These are phyloP conservation scores for Saccharomyces cerevisiae DNA, from an alignment of 805 yeast species.

Conservation along the genomic window DNA sequence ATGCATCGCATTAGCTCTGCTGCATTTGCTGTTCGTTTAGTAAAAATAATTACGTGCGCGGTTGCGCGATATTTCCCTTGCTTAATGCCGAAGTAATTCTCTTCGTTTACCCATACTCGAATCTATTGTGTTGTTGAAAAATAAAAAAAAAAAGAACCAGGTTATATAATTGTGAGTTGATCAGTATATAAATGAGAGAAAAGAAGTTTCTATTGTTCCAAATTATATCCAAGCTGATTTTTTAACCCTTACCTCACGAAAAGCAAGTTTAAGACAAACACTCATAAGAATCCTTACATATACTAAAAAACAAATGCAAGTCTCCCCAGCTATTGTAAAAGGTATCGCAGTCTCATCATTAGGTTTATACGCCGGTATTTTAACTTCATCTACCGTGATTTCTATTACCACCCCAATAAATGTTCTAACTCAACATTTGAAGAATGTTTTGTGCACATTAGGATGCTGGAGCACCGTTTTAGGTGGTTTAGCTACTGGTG, in stretches of 20 bases:
- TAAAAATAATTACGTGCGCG: background rate
- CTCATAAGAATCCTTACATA: background rate
- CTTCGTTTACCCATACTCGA: background rate
- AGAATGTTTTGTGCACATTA: slow-evolving; percentile 17
- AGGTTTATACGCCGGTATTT: slow-evolving; percentile 52
- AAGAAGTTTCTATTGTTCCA: background rate
- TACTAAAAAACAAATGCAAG: slow-evolving; percentile 32
- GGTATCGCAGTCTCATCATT: slow-evolving; percentile 58
- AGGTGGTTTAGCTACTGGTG: slow-evolving; percentile 42
- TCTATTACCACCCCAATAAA: slow-evolving; percentile 25
- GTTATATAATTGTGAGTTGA: background rate
- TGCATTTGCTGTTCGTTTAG: background rate
- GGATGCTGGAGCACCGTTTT: slow-evolving; percentile 25
- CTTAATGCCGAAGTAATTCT: background rate
- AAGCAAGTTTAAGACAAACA: background rate
- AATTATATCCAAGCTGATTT: background rate
- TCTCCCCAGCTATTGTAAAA: slow-evolving; percentile 47
- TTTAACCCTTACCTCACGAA: background rate
- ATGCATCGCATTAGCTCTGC: background rate
- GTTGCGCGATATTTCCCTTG: background rate
- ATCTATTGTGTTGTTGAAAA: background rate
- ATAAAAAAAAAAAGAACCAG: background rate
- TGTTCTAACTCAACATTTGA: slow-evolving; percentile 11
- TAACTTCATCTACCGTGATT: slow-evolving; percentile 29
- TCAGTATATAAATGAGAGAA: background rate